phyloP scores from a whole-genome alignment of 805 yeast species.

The Cephaloascus fragrans region DNA sequence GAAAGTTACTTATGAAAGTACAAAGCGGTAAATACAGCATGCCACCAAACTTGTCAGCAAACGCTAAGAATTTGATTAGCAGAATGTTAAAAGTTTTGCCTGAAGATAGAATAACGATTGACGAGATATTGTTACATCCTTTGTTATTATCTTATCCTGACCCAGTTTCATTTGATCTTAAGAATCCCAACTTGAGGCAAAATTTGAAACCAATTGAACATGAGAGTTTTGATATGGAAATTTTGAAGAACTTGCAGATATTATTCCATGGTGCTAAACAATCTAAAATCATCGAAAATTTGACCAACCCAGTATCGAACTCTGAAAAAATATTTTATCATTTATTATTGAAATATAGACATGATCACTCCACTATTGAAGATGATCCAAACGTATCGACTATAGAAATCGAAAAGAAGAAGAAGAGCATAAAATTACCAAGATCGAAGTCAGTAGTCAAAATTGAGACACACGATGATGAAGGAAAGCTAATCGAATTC shows the following conservation, averaged over 20 bases:
- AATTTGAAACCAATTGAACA: no score
- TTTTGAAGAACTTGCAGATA: conserved; percentile 65
- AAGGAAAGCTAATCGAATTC: no score
- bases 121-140: conserved; percentile 73
- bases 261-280: conserved; percentile 73
- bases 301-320: conserved; percentile 47
- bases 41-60: conserved; percentile 70
- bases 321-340: conserved; percentile 79
- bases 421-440: conserved; percentile 22
- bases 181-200: no score
- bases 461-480: no score
- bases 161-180: no score
- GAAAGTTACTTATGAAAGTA: conserved; percentile 79
- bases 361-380: conserved; percentile 40
- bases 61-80: conserved; percentile 80
- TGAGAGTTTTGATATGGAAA: conserved; percentile 60
- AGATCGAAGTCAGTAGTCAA: conserved; percentile 28
- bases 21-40: conserved; percentile 82
- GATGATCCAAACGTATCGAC: no score
- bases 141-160: conserved; percentile 68
- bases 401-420: conserved; percentile 15
- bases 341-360: conserved; percentile 61
- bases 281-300: conserved; percentile 37
- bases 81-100: conserved; percentile 83
- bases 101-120: conserved; percentile 63